Evolutionary conservation across 1,284 basidiomycete species (phyloP).

Genomic region (Peniophora sp.): DNA sequence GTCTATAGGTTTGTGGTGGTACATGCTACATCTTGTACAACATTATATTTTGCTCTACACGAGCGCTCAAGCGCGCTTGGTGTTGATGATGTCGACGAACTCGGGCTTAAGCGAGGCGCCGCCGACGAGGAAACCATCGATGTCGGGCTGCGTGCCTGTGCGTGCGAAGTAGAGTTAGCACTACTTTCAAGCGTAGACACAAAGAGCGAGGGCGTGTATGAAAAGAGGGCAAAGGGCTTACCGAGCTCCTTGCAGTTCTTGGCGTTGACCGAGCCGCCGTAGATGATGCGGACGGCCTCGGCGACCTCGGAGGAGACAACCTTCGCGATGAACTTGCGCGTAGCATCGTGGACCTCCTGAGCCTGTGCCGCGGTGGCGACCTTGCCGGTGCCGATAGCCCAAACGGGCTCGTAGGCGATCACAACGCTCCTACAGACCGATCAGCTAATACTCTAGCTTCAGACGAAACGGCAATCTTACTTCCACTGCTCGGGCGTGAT

Average conservation of each 20-base stretch:
- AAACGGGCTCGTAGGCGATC: conserved; percentile 94
- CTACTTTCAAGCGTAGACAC: conserved; percentile 5
- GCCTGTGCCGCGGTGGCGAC: conserved; percentile 90
- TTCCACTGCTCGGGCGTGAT: conserved; percentile 72
- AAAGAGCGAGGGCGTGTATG: not conserved
- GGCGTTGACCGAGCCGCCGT: conserved; percentile 90
- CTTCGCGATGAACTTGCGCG: conserved; percentile 70
- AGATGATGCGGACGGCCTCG: conserved; percentile 82
- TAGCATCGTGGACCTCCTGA: conserved; percentile 85
- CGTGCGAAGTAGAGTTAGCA: too few relatives aligned
- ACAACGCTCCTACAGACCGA: conserved; percentile 67
- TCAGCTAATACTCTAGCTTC: not conserved
- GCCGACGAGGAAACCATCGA: conserved; percentile 99
- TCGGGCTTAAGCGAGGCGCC: conserved; percentile 98
- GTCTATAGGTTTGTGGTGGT: too few relatives aligned
- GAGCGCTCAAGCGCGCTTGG: conserved; percentile 31
- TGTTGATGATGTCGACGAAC: conserved; percentile 89
- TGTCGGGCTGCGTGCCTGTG: conserved; percentile 69
- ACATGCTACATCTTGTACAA: not conserved
- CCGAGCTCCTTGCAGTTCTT: conserved; percentile 84
- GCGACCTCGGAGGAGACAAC: conserved; percentile 68
- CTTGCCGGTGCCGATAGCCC: conserved; percentile 98
- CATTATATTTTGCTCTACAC: not conserved
- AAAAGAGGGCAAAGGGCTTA: conserved; percentile 27
- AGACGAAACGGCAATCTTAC: conserved; percentile 27